Evolutionary conservation across 179 eudicot species (phyloP), one percentile per base, ranked within the genome.

Genomic region (Beta corolliflora): DNA sequence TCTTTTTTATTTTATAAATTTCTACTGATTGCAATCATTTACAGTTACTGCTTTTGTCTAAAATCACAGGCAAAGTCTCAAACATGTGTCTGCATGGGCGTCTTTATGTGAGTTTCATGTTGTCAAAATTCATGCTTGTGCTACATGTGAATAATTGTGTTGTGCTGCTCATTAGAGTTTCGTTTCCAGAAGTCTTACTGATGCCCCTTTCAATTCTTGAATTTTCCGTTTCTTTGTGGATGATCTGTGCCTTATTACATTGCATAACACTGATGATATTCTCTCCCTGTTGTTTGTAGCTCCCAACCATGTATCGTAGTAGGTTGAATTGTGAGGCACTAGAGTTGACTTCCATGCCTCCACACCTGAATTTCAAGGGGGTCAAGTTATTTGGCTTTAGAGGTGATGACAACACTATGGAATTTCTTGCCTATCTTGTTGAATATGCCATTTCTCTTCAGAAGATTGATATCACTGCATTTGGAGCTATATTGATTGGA

Each of bases 381-480:
- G 25, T 64, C 68, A 64, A 11, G 36, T 15, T 58, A 3, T 9
- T 7, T 64, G 36, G 44, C 13, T 23, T 23, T 12, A 23, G 41
- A 64, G 68, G 68, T 64, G 68, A 64, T 21, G 13, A 9, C 5
- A 1, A 23, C 4, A 63, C 36, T 9, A 21, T 21, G 36, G 12
- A 63, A 63, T 63, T 63, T 63, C 68, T 63, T 63, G 36, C 68
- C 36, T 63, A 63, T n/a, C 67, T 63, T 63, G 36, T 21, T 21
- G 36, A 21, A 21, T 21, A 0, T 7, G 31, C 36, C 36, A 12
- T 23, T 10, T 21, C 68, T 63, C 68, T 63, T 63, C 68, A 64
- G 14, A 64, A 63, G 36, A 64, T 64, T 29, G 68, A 7, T 7
- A 58, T 64, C 11, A 64, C 4, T 6, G 14, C 36, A 23, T 1